phyloP scores from a whole-genome alignment of 1,139 yeast genomes.

The Wickerhamiella pararugosa region DNA sequence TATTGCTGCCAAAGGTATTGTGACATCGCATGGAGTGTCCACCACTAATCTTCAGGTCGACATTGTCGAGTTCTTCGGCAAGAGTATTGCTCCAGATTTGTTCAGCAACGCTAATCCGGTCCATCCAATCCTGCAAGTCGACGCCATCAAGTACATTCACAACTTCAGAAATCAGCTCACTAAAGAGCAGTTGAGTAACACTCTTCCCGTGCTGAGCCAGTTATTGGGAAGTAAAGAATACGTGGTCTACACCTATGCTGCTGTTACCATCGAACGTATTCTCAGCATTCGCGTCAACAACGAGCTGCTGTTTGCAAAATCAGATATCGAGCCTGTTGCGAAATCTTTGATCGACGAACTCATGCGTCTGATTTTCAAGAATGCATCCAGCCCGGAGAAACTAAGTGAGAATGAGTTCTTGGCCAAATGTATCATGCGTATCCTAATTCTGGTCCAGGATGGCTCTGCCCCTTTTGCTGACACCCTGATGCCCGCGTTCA shows the following conservation, averaged over 20 bases:
- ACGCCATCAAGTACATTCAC: constrained; percentile 82
- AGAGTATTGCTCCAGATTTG: constrained; percentile 70
- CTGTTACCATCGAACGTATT: constrained; percentile 82
- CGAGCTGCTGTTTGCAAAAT: constrained; percentile 45
- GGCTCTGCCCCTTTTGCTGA: constrained; percentile 30
- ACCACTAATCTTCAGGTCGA: constrained; percentile 65
- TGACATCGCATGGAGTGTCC: constrained; percentile 77
- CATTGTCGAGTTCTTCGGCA: constrained; percentile 70
- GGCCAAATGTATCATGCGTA: constrained; percentile 78
- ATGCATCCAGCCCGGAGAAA: constrained; percentile 63
- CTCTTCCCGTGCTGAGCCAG: constrained; percentile 64
- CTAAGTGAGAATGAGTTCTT: constrained; percentile 89
- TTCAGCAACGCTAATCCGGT: constrained; percentile 27
- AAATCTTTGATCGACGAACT: constrained; percentile 45
- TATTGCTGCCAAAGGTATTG: constrained; percentile 77
- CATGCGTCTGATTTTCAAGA: constrained; percentile 48
- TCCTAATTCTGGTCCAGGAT: constrained; percentile 62
- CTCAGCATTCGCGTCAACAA: constrained; percentile 49
- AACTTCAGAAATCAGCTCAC: constrained; percentile 87
- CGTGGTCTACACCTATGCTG: constrained; percentile 85
- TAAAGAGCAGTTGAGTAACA: constrained; percentile 62
- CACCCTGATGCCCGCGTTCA: constrained; percentile 40
- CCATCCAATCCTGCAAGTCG: constrained; percentile 63
- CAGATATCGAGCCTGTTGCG: constrained; percentile 47
- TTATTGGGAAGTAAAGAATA: constrained; percentile 50